Base-by-base conservation (phyloP, 164 flowering plant species). In the Vitis cinerea region DNA sequence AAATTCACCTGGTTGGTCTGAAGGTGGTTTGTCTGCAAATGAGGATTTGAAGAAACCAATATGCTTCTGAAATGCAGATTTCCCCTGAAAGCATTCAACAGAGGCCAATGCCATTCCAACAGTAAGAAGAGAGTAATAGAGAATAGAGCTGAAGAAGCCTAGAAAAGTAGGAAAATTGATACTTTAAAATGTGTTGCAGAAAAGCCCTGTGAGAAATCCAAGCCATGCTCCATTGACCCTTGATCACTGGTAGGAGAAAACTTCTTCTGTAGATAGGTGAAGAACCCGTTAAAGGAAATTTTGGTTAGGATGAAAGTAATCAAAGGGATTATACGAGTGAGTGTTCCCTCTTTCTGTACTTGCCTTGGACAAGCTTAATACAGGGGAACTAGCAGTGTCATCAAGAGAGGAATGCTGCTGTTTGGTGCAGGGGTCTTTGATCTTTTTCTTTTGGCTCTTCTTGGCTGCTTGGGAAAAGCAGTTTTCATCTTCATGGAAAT, bases 341-440 rank as follows among this genome's bases (percentile, higher is more conserved):
- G 16, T 49, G 5, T 12, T n/a, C 27, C 11, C 9, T 9, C 27
- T 49, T 7, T 5, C 2, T 51, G 30, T 69, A 77, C 82, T 83
- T 76, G 75, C 93, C 88, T 86, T 83, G 69, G 87, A 70, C 55
- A 72, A 74, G 74, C 63, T 62, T 16, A 68, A 56, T 14, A 74
- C 63, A 67, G 86, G 86, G 76, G 97, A 93, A 76, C 92, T 90
- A 50, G 98, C 98, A 77, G 98, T 90, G 76, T 93, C 98, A 72
- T 84, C 96, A 64, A 86, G 85, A 74, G 68, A 60, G 2, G 88
- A 77, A 70, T 73, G 80, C 55, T 78, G 78, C 29, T 77, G 67
- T 44, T 51, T 68, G 66, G 51, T 79, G 50, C 61, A 63, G 14
- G 61, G 48, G 47, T 75, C 75, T 70, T 74, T 74, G 16, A 19